Evolutionary conservation across 139 green algal genomes (phyloP), one percentile per base, ranked within the genome.

Genomic region (Ostreobium quekettii): DNA sequence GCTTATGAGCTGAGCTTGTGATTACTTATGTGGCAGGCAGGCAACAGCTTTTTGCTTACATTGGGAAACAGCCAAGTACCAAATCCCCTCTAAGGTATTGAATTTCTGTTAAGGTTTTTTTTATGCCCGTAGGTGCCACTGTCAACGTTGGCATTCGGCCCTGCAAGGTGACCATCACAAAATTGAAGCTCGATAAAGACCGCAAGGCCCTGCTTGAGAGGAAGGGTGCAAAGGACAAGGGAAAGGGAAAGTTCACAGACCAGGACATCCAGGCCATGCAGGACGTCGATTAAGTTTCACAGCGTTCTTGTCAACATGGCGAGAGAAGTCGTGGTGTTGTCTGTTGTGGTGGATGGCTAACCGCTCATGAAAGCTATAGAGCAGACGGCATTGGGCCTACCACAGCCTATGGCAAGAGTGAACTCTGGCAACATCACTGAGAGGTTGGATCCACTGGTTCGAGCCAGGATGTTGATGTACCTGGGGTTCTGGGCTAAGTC

Each of bases 161-260:
- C 74, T 95, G 85, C 79, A 99, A 99, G 89, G 85, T 93, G 26
- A 69, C 97, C 57, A 92, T 99, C 78, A 99, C 91, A 60, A 99
- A 99, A 87, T 80, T 99, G 36, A 98, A 99, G 88, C 73, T 99
- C 32, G 95, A 99, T 85, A 98, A 98, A 85, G 91, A 99, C 83
- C 82, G 90, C 66, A 93, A 90, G 74, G 76, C 73, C 6, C 76
- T 99, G 57, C 81, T 99, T 32, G 93, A 97, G 66, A 80, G 94
- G 70, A 97, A 85, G 79, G 67, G 74, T 30, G 71, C 76, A 42
- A 80, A 90, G 60, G 87, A 93, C 61, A 97, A 97, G 89, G 84
- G 82, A 81, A 96, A 92, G 82, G 89, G 89, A 82, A 96, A 95
- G 82, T 93, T 93, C 83, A 87, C 80, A 29, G 88, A 92, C 75